Evolutionary conservation across 257 asterid species (phyloP), one percentile per base, ranked within the genome.

Genomic region (Henckelia pumila): DNA sequence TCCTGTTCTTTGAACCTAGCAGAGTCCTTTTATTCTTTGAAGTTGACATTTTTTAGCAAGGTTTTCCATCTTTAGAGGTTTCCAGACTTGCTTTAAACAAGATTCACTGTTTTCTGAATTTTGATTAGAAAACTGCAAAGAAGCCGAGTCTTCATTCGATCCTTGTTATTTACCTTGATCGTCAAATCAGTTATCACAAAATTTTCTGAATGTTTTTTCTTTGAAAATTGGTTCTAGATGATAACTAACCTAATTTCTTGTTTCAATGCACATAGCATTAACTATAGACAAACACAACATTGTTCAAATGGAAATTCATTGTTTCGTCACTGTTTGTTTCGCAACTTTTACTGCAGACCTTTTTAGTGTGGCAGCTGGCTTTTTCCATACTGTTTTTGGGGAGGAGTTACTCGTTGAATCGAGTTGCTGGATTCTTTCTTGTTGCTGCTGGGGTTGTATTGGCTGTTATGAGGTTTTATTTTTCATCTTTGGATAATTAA

Each of bases 291-390:
- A 40, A 8, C 8, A 8, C 30, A 23, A 29, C 52, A 25, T 44
- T 55, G 61, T 37, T 40, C 61, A 21, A 59, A 32, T 22, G 1
- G 14, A 9, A 20, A 32, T 26, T 61, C 63, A 61, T 61, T 40
- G 30, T 70, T 23, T 67, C 66, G 67, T 78, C 37, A n/a, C n/a
- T n/a, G n/a, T n/a, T 59, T 80, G 66, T 60, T 16, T 23, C 9
- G 33, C 47, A 57, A 61, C 69, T 79, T 71, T 58, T 80, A 10
- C 72, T 81, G 80, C 92, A 91, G 97, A 79, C 97, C 20, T 88
- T 84, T 80, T 80, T 91, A 81, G 95, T 91, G 70, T 91, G 97
- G 97, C 97, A 91, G 79, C 81, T 91, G 78, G 82, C 79, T 63
- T 80, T 88, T 74, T 88, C 96, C 66, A 47, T 76, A 56, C 80